Base-by-base conservation (phyloP, 2,329 filamentous ascomycete species). In the Fonsecaea monophora region DNA sequence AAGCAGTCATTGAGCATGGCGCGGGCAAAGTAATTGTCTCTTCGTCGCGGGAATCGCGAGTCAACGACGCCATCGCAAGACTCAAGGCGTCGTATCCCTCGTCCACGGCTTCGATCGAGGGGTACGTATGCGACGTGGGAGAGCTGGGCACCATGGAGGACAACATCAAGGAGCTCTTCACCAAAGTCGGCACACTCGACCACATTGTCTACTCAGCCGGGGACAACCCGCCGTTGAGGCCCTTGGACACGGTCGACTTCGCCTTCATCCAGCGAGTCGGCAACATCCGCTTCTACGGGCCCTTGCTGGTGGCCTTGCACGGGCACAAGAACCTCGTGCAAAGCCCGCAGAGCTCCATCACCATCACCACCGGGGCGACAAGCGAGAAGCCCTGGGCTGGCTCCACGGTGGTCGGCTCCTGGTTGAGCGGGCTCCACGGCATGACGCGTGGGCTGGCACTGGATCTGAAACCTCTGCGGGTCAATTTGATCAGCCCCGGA, bases 401-500 rank as follows among this genome's bases (percentile, higher is more conserved):
- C 21, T 61, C 18, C 34, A 87, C 84, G 83, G 76, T 77, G 3
- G 76, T 86, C 9, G 70, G 85, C 0, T 79, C 79, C 0, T 77
- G 76, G 1, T 84, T 81, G 59, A 81, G 80, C 0, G 87, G 82
- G 0, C 70, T 85, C 4, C 79, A 86, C 55, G 81, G 82, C 2
- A 80, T 90, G 75, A 80, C 81, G 1, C 79, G 84, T 0, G 82
- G 80, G 2, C 76, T 91, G 40, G 88, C 88, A 1, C 70, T 89
- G 37, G 88, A 90, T 71, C 72, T 91, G 65, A 82, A 82, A 69
- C 89, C 89, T 0, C 75, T 90, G 4, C 78, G 89, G 1, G 87
- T 90, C 21, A 91, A 91, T 73, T 73, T 84, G 0, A 84, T 91
- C 1, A 79, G 76, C 64, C 86, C 87, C 0, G 89, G 88, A 0